Conservation (phyloP, 176 grass and related monocot species). For the Hordeum marinum region DNA sequence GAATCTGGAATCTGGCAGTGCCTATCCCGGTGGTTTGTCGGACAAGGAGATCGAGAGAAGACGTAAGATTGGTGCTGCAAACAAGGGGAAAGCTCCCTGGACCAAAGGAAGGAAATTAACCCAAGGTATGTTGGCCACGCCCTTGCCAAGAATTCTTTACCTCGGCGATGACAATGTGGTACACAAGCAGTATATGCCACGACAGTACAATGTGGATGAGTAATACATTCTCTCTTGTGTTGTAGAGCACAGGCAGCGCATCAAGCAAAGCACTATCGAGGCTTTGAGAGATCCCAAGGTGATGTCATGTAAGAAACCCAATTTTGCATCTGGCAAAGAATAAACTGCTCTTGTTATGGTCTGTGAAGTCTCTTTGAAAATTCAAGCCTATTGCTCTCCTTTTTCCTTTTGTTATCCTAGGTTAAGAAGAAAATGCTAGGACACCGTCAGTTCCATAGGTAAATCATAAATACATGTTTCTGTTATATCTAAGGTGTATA, state of each 20-base stretch:
- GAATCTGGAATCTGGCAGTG: not conserved
- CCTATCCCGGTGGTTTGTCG: conserved; percentile 7
- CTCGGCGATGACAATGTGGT: not conserved
- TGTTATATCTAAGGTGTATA: no score
- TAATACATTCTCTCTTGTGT: conserved; percentile 18
- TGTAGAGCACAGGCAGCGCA: conserved; percentile 70
- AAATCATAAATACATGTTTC: not conserved
- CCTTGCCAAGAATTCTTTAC: not conserved
- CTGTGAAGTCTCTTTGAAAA: no score
- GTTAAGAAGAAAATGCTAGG: conserved; percentile 82
- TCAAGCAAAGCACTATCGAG: conserved; percentile 56
- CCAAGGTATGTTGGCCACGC: conserved; percentile 34
- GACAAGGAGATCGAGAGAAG: conserved; percentile 71
- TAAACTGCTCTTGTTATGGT: conserved; percentile 9
- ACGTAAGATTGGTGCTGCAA: conserved; percentile 68
- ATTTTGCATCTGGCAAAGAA: not conserved
- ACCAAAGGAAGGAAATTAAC: conserved; percentile 60
- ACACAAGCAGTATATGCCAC: not conserved
- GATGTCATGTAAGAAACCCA: conserved; percentile 86
- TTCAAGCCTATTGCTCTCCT: not conserved
- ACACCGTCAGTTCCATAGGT: conserved; percentile 60
- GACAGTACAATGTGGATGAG: conserved; percentile 9
- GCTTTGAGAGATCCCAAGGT: conserved; percentile 92
- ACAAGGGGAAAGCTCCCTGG: conserved; percentile 80
- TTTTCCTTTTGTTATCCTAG: conserved; percentile 37